These are phyloP conservation scores for Houttuynia cordata DNA, from an alignment of 164 flowering plant genomes.

Conservation along the genomic window DNA sequence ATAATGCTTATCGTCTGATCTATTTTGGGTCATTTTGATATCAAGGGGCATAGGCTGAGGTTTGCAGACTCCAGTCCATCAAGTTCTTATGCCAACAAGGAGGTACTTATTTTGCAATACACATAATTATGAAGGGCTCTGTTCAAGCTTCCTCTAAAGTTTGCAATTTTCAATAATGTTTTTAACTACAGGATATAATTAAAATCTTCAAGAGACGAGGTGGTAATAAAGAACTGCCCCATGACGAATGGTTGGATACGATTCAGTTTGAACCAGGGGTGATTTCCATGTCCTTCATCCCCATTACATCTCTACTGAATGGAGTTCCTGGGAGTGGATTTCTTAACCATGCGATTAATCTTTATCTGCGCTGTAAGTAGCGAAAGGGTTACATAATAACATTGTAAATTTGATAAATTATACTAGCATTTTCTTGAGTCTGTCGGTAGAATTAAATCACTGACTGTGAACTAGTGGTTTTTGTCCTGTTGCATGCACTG, in stretches of 20 bases:
- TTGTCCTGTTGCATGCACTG: no score
- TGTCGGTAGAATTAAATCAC: no score
- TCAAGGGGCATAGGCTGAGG: constrained; percentile 54
- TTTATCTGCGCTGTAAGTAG: constrained; percentile 81
- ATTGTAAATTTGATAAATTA: no score
- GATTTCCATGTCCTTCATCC: constrained; percentile 86
- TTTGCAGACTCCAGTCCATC: constrained; percentile 57
- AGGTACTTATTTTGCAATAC: constrained; percentile 26
- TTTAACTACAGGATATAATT: constrained; percentile 43
- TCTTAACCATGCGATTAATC: constrained; percentile 95
- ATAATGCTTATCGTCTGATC: not conserved
- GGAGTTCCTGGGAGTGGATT: constrained; percentile 94
- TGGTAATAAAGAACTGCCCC: constrained; percentile 51
- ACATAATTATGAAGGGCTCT: not conserved
- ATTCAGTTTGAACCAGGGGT: constrained; percentile 79
- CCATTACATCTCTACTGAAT: constrained; percentile 80
- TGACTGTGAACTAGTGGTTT: no score
- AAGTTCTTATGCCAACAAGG: constrained; percentile 60
- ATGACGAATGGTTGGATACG: constrained; percentile 67
- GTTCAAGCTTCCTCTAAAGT: not conserved
- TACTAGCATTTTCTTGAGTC: no score
- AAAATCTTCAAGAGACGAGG: constrained; percentile 72
- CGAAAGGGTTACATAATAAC: not conserved
- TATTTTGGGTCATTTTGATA: constrained; percentile 33
- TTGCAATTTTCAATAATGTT: not conserved